A percentile compares a stretch with the other conserved stretches of the same genome.
These are phyloP conservation scores for Saccharomyces hybrid DNA, from an alignment of 1,139 yeast species.

Conservation along the genomic window DNA sequence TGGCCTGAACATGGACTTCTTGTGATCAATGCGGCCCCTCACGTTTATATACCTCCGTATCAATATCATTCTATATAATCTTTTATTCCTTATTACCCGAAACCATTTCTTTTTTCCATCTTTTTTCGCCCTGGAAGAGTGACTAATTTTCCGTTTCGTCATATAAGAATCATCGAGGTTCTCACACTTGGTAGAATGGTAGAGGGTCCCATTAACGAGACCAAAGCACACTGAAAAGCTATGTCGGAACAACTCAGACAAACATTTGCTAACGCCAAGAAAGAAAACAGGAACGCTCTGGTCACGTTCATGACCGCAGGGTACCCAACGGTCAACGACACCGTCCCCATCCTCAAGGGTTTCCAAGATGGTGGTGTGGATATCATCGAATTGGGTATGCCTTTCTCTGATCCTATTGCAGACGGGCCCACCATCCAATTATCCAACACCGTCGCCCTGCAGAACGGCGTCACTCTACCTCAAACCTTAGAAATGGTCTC, in stretches of 20 bases:
- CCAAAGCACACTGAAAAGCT: background rate
- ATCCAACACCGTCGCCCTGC: slow-evolving; percentile 71
- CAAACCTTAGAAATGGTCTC: slow-evolving; percentile 62
- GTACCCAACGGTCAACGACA: slow-evolving; percentile 79
- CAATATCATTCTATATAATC: slow-evolving; percentile 1
- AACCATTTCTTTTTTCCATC: background rate
- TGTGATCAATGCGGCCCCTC: slow-evolving; percentile 6
- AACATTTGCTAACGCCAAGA: slow-evolving; percentile 63
- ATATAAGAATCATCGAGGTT: background rate
- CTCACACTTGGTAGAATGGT: background rate
- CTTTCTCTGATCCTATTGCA: slow-evolving; percentile 96
- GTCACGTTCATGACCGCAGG: slow-evolving; percentile 94
- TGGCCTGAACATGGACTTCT: slow-evolving; percentile 28
- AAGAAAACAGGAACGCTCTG: slow-evolving; percentile 76
- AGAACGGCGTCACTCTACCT: slow-evolving; percentile 69
- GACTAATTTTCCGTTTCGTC: background rate
- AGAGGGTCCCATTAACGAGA: background rate
- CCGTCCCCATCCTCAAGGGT: slow-evolving; percentile 77
- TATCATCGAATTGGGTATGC: slow-evolving; percentile 88
- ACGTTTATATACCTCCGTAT: background rate
- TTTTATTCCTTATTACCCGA: background rate
- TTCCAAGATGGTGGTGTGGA: slow-evolving; percentile 95
- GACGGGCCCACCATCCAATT: slow-evolving; percentile 96
- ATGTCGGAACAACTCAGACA: slow-evolving; percentile 67
- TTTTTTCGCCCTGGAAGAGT: background rate